A percentile compares a stretch with the other conserved stretches of the same genome.
Conservation (phyloP, 495 filamentous ascomycete species). For the Astrothelium subdiscretum region DNA sequence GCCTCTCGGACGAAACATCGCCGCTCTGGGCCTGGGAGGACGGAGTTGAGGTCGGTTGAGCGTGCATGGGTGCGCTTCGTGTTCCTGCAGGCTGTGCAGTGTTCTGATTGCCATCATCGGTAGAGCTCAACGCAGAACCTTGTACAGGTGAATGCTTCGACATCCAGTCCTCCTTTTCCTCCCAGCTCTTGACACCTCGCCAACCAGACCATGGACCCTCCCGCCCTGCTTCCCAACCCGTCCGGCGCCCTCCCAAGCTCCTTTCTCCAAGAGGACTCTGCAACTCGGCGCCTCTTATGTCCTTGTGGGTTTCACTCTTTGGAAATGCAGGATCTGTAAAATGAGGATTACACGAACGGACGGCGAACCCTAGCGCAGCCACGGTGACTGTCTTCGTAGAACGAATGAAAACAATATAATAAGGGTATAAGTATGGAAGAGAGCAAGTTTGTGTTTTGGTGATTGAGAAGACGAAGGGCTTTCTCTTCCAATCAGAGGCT, state of each 20-base stretch:
- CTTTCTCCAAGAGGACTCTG: neutral
- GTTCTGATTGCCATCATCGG: neutral
- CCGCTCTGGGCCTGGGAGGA: neutral
- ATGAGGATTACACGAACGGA: neutral
- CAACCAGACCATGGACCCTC: conserved; percentile 5
- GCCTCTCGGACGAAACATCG: neutral
- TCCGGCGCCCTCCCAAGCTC: neutral
- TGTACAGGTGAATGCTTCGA: conserved; percentile 2
- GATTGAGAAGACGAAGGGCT: neutral
- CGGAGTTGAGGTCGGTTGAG: neutral
- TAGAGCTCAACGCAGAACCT: neutral
- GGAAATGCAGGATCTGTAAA: neutral
- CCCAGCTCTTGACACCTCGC: conserved; percentile 3
- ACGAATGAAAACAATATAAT: neutral
- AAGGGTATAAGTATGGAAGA: neutral
- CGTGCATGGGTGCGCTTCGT: neutral
- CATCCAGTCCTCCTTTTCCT: conserved; percentile 7
- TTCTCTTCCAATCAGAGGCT: neutral
- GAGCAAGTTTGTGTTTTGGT: neutral
- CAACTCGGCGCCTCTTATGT: neutral
- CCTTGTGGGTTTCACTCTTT: neutral
- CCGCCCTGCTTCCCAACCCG: neutral
- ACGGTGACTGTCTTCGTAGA: conserved; percentile 3
- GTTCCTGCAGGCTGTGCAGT: neutral
- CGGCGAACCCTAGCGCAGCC: conserved; percentile 5